Conservation (phyloP, 1,284 basidiomycete species). For the Heterobasidion irregulare region DNA sequence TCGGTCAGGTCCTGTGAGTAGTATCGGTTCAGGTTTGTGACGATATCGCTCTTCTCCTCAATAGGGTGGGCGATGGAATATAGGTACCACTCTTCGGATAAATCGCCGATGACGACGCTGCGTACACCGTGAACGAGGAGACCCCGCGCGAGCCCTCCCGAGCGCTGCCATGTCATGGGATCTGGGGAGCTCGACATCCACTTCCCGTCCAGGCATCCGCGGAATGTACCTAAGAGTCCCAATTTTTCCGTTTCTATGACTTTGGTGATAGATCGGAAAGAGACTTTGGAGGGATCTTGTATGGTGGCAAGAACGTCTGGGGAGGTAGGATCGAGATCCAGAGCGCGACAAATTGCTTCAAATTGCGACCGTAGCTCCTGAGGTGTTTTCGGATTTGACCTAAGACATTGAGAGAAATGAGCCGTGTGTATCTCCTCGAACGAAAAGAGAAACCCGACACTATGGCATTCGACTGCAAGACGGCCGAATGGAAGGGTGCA, state of each 20-base stretch:
- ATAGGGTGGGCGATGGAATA: slow-evolving; percentile 65
- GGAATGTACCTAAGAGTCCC: slow-evolving; percentile 55
- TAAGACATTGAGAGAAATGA: slow-evolving; percentile 10
- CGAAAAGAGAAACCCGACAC: slow-evolving; percentile 29
- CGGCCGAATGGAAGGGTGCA: slow-evolving; percentile 59
- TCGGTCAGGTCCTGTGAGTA: slow-evolving; percentile 41
- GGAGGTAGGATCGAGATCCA: slow-evolving; percentile 44
- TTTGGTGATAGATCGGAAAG: slow-evolving; percentile 41
- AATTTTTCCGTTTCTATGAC: slow-evolving; percentile 48
- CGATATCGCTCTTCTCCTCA: slow-evolving; percentile 34
- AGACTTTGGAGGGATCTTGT: slow-evolving; percentile 36
- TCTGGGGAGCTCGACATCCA: slow-evolving; percentile 47
- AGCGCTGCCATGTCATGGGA: slow-evolving; percentile 63
- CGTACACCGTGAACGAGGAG: slow-evolving; percentile 51
- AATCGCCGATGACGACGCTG: slow-evolving; percentile 57
- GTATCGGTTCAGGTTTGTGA: slow-evolving; percentile 53
- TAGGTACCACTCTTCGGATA: slow-evolving; percentile 71
- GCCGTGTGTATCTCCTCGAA: neutral
- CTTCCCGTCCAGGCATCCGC: slow-evolving; percentile 49
- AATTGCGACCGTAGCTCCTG: slow-evolving; percentile 54
- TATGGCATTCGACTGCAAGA: slow-evolving; percentile 68
- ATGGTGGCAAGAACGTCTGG: slow-evolving; percentile 40
- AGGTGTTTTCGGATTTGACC: slow-evolving; percentile 47
- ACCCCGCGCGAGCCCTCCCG: slow-evolving; percentile 44
- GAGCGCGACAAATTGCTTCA: slow-evolving; percentile 43